These are phyloP conservation scores for Ustilago trichophora DNA, from an alignment of 1,284 basidiomycete species.

Conservation along the genomic window DNA sequence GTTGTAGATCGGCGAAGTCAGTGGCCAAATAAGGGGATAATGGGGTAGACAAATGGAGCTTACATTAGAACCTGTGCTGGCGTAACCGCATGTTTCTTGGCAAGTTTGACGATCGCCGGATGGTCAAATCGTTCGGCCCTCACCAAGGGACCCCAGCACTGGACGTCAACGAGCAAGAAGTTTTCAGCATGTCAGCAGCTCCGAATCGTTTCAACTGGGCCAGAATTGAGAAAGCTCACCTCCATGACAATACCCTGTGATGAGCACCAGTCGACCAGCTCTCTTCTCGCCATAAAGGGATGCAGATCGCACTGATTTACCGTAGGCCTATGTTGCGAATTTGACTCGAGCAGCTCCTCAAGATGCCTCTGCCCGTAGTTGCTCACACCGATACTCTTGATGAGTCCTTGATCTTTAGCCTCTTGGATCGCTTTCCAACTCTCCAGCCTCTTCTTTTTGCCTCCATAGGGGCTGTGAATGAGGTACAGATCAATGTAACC, in stretches of 20 bases:
- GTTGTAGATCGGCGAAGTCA: not conserved
- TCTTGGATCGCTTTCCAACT: slow-evolving; percentile 55
- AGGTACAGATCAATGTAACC: slow-evolving; percentile 61
- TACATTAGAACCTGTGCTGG: slow-evolving; percentile 28
- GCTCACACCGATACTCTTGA: slow-evolving; percentile 49
- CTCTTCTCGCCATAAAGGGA: slow-evolving; percentile 25
- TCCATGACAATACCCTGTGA: slow-evolving; percentile 13
- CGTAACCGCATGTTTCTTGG: slow-evolving; percentile 19
- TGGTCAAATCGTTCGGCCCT: slow-evolving; percentile 28
- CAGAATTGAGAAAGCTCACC: slow-evolving; percentile 1
- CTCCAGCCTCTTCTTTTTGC: slow-evolving; percentile 43
- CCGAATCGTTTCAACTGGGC: too few relatives aligned
- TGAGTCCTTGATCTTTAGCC: slow-evolving; percentile 35
- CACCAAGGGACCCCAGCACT: slow-evolving; percentile 32
- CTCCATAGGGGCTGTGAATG: slow-evolving; percentile 60
- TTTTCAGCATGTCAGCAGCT: too few relatives aligned
- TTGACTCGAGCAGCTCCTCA: slow-evolving; percentile 25
- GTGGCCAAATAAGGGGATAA: not conserved
- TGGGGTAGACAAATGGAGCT: not conserved
- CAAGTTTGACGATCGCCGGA: slow-evolving; percentile 14
- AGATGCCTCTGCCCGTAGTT: slow-evolving; percentile 46
- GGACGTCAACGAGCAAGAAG: not conserved
- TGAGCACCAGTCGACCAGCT: slow-evolving; percentile 28
- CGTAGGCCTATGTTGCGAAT: slow-evolving; percentile 15
- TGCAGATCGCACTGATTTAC: slow-evolving; percentile 46